Percentiles rank a stretch among this genome's conserved stretches.
Conservation (phyloP, 345 rosid genomes). For the Mercurialis annua region DNA sequence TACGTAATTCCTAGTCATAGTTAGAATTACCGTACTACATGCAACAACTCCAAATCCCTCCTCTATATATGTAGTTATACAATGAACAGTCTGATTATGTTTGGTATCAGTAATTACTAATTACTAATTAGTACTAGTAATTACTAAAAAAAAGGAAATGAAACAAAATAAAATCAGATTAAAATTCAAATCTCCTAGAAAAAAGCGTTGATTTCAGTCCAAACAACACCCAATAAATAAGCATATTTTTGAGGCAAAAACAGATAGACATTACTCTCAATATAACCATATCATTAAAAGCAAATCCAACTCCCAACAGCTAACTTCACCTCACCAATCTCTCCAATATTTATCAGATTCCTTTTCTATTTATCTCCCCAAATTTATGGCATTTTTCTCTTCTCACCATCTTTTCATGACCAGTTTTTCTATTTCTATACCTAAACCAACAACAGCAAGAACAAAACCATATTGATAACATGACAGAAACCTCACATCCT, state of each 20-base stretch:
- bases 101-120: no score
- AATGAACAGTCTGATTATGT: no score
- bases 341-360: neutral
- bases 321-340: neutral
- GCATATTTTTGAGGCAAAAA: neutral
- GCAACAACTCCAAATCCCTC: no score
- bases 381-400: neutral
- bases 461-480: neutral
- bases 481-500: slow-evolving; percentile 3
- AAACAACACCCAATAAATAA: neutral
- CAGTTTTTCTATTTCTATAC: neutral
- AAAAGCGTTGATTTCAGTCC: slow-evolving; percentile 2
- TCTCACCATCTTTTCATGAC: neutral
- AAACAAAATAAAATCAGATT: no score
- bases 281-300: neutral
- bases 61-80: no score
- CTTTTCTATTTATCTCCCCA: neutral
- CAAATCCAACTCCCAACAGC: slow-evolving; percentile 4
- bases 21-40: no score
- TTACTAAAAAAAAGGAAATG: no score
- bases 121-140: no score
- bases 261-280: neutral
- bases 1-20: no score
- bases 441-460: neutral
- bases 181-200: no score